Evolutionary conservation across 352 stramenopile genomes (phyloP).

Genomic region (Blastocystis sp.): DNA sequence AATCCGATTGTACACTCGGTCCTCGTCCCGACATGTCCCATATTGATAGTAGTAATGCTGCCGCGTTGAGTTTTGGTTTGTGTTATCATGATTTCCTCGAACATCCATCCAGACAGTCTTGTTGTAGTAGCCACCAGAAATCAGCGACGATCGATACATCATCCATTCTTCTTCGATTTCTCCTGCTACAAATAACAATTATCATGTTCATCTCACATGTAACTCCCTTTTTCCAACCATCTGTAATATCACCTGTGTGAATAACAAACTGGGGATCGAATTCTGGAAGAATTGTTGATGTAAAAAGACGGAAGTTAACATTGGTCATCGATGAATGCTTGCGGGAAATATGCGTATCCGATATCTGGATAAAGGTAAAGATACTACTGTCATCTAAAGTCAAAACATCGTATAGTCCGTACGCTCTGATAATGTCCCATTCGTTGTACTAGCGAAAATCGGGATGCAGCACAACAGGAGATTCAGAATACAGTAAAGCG

Average conservation of each 20-base stretch:
- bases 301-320: slow-evolving; percentile 40
- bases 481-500: not conserved
- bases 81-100: slow-evolving; percentile 46
- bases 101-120: slow-evolving; percentile 43
- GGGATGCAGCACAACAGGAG: not conserved
- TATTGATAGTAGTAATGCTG: slow-evolving; percentile 40
- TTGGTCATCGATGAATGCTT: not conserved
- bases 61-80: not conserved
- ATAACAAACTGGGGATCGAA: slow-evolving; percentile 23
- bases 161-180: slow-evolving; percentile 54
- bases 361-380: slow-evolving; percentile 45
- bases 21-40: slow-evolving; percentile 23
- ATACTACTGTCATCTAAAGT: slow-evolving; percentile 29
- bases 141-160: slow-evolving; percentile 16
- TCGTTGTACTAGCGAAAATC: no score
- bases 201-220: not conserved
- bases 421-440: no score
- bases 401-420: not conserved
- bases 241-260: slow-evolving; percentile 51
- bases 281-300: slow-evolving; percentile 26
- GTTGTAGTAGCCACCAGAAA: slow-evolving; percentile 25
- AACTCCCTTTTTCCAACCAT: slow-evolving; percentile 8
- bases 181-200: slow-evolving; percentile 4
- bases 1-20: slow-evolving; percentile 5
- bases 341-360: slow-evolving; percentile 30